Base-by-base conservation (phyloP, 305 asterid species). In the Fraxinus platypoda region DNA sequence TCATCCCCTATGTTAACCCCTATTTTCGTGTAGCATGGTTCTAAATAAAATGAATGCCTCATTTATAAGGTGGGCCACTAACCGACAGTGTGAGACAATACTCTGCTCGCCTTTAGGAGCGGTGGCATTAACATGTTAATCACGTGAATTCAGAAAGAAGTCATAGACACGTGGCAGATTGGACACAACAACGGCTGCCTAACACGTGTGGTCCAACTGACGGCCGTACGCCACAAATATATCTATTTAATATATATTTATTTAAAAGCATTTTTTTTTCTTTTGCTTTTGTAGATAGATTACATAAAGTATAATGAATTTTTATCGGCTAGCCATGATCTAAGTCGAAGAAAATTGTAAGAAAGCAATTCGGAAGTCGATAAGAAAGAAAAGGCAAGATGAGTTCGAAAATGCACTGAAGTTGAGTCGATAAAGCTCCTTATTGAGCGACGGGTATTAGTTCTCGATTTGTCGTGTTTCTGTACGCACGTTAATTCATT, bases 121-220 rank as follows among this genome's bases (percentile, higher is more conserved):
- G 41, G 37, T 70, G 38, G 23, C 75, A 23, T 70, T 4, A 30
- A 70, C 75, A 70, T 30, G 37, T 35, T 26, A 11, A 28, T 80
- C 82, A 79, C 82, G 78, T 70, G 34, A 79, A 0, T n/a, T 66
- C 75, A 35, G 6, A 12, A 13, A 11, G 0, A 68, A 13, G 38
- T 30, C 6, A 13, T 30, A 3, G n/a, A 68, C 37, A 68, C 74
- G 38, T 68, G 74, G 74, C 37, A 68, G 21, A 3, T 68, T 68
- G 15, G 34, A 28, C 74, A n/a, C 72, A 2, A 25, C 33, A 71
- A 25, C 6, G 2, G 1, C 54, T 30, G 3, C 26, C 71, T 46
- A 70, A 80, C 78, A 71, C 54, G n/a, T 43, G 71, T 38, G 15
- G 13, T 31, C 70, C 74, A 57, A 77, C 19, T 33, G 57, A 78